Conservation (phyloP, 2,329 filamentous ascomycete species). For the Xylariaceae sp. region DNA sequence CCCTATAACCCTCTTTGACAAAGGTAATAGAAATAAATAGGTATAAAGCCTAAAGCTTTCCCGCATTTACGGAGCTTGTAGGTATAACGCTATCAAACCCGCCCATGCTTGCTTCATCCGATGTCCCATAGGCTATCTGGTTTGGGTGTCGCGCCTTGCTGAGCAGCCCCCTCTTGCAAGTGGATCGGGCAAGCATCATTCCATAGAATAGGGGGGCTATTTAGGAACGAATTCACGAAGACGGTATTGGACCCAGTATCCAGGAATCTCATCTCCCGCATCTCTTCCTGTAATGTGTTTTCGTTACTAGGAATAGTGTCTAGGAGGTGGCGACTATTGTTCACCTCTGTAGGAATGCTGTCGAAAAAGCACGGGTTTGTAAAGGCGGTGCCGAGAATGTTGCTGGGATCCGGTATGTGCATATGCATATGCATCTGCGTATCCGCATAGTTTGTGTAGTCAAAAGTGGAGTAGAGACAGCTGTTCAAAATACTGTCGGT, state of each 20-base stretch:
- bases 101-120: neutral
- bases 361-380: neutral
- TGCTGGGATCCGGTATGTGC: neutral
- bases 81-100: neutral
- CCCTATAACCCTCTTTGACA: neutral
- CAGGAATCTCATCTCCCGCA: too few species aligned
- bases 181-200: neutral
- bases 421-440: too few species aligned
- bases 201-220: neutral
- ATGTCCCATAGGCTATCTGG: neutral
- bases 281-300: too few species aligned
- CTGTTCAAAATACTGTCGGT: too few species aligned
- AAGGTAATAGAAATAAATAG: conserved; percentile 1
- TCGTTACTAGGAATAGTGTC: neutral
- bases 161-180: neutral
- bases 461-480: neutral
- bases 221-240: too few species aligned
- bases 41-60: conserved; percentile 2
- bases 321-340: neutral
- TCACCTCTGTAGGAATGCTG: neutral
- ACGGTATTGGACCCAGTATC: too few species aligned
- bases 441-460: neutral
- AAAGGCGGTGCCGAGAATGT: neutral
- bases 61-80: neutral
- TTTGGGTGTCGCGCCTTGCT: neutral